Evolutionary conservation across 148 eudicot species (phyloP), one percentile per base, ranked within the genome.

Genomic region (Chenopodium suecicum): DNA sequence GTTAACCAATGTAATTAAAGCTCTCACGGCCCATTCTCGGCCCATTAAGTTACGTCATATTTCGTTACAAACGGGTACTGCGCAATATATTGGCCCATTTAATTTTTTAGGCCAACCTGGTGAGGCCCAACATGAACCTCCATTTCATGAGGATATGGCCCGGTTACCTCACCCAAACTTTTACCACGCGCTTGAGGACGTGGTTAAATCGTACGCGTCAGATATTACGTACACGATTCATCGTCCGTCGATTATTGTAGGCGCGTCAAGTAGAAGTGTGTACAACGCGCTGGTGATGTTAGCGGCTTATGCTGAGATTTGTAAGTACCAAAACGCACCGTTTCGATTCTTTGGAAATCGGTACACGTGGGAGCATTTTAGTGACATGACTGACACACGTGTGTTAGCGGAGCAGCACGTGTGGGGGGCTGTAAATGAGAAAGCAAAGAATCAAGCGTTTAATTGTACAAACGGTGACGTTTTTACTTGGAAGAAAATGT

Each of bases 391-490:
- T 0, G 92, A 90, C 71, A 70, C 87, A 4, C 84, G 89, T 37
- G 74, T 90, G 37, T n/a, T 88, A 2, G 92, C 91, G 0, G 91
- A 88, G 56, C 92, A 90, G 44, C 89, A 86, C 4, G 79, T 88
- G 12, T 90, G 92, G 92, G 87, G 88, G 0, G 89, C 92, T 0
- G 73, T 79, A 0, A 81, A 74, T 0, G 77, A 81, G 0, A 10
- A 37, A 13, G 89, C 88, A 0, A 83, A 84, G 41, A 88, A 88
- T 25, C 81, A 90, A 63, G 89, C 89, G 47, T 90, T 88, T 76
- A 90, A 90, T 27, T 86, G 89, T 63, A 85, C 82, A 37, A 90
- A 90, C 60, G 91, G 92, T 17, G 91, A 90, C 62, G 85, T 90
- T 3, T 90, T 90, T 75, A 84, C 79, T 47, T 90, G 92, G 92